Evolutionary conservation across 2,329 filamentous ascomycete genomes (phyloP).

Genomic region (Pseudogymnoascus sp.): DNA sequence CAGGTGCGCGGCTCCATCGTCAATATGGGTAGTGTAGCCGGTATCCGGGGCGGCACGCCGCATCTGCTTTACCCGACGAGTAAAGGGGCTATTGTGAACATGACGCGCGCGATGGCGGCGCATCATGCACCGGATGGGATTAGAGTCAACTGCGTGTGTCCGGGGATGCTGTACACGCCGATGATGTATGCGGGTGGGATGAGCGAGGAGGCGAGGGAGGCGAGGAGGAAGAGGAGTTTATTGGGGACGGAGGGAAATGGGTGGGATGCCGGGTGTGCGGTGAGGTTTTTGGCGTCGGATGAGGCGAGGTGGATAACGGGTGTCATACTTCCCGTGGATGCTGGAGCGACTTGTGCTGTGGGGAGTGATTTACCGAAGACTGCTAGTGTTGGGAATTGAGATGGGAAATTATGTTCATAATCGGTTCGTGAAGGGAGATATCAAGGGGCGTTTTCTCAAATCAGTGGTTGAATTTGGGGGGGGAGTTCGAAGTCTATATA

Average conservation of each 20-base stretch:
- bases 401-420: not conserved
- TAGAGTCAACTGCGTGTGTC: constrained; percentile 46
- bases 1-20: constrained; percentile 42
- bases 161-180: constrained; percentile 44
- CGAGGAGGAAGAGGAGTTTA: constrained; percentile 35
- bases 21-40: constrained; percentile 56
- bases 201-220: constrained; percentile 30
- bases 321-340: constrained; percentile 38
- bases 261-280: constrained; percentile 43
- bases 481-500: not conserved
- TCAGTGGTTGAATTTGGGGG: not conserved
- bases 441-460: not conserved
- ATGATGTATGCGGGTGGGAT: constrained; percentile 36
- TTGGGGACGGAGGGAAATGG: constrained; percentile 46
- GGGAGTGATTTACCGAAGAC: constrained; percentile 31
- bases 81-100: constrained; percentile 43
- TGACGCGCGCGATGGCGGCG: constrained; percentile 46
- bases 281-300: constrained; percentile 41
- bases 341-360: constrained; percentile 36
- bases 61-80: constrained; percentile 38
- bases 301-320: constrained; percentile 44
- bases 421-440: not conserved
- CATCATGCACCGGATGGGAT: constrained; percentile 43
- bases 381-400: not conserved
- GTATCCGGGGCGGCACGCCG: constrained; percentile 37